A percentile compares a stretch with the other conserved stretches of the same genome.
Conservation (phyloP, 2,329 filamentous ascomycete genomes). For the Venturia oleaginea region DNA sequence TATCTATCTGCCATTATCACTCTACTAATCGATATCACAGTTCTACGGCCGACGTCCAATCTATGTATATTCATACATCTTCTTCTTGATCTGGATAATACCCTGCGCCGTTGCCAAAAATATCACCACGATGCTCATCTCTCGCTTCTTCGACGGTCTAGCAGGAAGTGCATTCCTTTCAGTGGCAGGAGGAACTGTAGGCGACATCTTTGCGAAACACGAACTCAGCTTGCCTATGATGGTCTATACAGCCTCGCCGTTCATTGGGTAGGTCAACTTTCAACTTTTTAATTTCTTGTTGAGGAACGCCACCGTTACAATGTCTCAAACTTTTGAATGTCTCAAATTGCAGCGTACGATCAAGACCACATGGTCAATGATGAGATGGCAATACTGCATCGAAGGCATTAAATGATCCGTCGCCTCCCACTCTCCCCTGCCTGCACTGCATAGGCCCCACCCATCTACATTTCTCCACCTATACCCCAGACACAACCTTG, state of each 20-base stretch:
- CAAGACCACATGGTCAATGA: background rate
- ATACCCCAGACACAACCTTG: background rate
- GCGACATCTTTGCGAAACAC: conserved; percentile 62
- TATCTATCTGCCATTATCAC: background rate
- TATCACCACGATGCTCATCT: conserved; percentile 68
- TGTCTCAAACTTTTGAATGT: background rate
- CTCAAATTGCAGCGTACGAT: background rate
- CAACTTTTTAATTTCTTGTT: background rate
- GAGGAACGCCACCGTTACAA: background rate
- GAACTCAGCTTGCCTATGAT: conserved; percentile 76
- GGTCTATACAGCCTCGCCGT: conserved; percentile 50
- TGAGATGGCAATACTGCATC: background rate
- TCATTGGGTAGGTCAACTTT: conserved; percentile 32
- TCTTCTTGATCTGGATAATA: conserved; percentile 72
- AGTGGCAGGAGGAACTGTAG: conserved; percentile 78
- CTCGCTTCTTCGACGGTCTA: conserved; percentile 68
- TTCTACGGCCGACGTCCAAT: conserved; percentile 79
- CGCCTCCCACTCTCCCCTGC: background rate
- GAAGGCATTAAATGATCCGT: conserved; percentile 3
- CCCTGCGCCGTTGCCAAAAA: conserved; percentile 74
- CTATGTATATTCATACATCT: conserved; percentile 63
- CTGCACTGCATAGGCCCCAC: background rate
- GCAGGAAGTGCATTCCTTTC: conserved; percentile 53
- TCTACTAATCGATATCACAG: conserved; percentile 23
- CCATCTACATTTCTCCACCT: background rate